Percentiles rank a stretch among this genome's conserved stretches.
Evolutionary conservation across 140 eudicot species (phyloP).

Genomic region (Senecio squalidus): DNA sequence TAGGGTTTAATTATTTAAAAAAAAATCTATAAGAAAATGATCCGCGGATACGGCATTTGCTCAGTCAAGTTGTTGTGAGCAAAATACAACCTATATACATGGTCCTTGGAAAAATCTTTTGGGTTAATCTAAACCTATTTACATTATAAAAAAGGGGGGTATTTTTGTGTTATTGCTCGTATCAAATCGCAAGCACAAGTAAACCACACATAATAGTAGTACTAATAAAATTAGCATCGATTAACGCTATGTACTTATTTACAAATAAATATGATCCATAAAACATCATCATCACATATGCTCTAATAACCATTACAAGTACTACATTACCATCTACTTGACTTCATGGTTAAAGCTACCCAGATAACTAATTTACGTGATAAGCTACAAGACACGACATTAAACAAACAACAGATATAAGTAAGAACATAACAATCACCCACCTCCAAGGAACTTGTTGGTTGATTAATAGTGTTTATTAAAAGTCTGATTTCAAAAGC

Average conservation of each 20-base stretch:
- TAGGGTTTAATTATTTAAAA: too few relatives aligned
- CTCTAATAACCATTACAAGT: conserved; percentile 18
- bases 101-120: too few relatives aligned
- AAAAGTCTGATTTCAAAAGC: conserved; percentile 71
- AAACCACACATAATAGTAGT: background rate
- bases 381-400: conserved; percentile 6
- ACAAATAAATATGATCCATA: conserved; percentile 32
- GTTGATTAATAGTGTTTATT: background rate
- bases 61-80: too few relatives aligned
- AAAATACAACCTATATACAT: too few relatives aligned
- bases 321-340: conserved; percentile 18
- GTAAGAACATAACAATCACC: conserved; percentile 10
- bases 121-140: too few relatives aligned
- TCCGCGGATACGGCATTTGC: too few relatives aligned
- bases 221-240: conserved; percentile 24
- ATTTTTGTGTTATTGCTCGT: too few relatives aligned
- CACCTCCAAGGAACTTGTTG: conserved; percentile 5
- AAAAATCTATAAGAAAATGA: too few relatives aligned
- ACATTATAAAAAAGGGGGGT: too few relatives aligned
- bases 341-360: conserved; percentile 34
- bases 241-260: conserved; percentile 24
- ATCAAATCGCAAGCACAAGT: conserved; percentile 1
- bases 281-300: conserved; percentile 17
- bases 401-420: conserved; percentile 32
- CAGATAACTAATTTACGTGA: conserved; percentile 22